Evolutionary conservation across 2,329 filamentous ascomycete species (phyloP).

Genomic region (Chaetoscypha palmicola): DNA sequence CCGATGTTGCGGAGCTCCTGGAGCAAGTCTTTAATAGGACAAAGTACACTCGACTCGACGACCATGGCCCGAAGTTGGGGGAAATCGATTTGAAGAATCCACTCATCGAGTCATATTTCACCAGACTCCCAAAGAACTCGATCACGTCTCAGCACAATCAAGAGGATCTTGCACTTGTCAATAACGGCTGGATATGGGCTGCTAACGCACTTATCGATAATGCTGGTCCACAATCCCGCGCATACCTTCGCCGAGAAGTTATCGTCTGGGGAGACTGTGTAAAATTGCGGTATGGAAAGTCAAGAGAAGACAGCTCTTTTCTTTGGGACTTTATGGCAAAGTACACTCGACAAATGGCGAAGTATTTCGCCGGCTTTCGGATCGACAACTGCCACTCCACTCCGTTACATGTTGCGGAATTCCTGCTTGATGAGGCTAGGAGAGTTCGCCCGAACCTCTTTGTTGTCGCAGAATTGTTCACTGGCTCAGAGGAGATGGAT

Average conservation of each 20-base stretch:
- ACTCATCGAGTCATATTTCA: constrained; percentile 92
- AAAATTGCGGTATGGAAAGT: constrained; percentile 82
- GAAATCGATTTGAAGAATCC: constrained; percentile 70
- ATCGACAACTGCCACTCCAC: constrained; percentile 99
- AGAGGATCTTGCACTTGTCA: constrained; percentile 74
- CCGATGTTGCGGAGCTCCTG: constrained; percentile 72
- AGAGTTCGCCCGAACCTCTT: constrained; percentile 80
- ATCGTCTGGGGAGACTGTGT: constrained; percentile 99
- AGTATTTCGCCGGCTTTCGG: constrained; percentile 89
- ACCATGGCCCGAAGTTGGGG: constrained; percentile 80
- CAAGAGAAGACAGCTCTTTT: constrained; percentile 80
- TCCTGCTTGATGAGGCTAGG: constrained; percentile 90
- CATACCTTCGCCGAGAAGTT: constrained; percentile 93
- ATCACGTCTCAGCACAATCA: constrained; percentile 69
- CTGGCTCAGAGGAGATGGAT: constrained; percentile 90
- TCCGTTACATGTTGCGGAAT: constrained; percentile 86
- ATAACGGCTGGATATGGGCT: constrained; percentile 99
- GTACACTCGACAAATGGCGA: constrained; percentile 87
- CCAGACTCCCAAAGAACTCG: constrained; percentile 72
- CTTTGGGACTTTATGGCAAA: constrained; percentile 94
- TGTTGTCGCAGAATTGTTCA: constrained; percentile 91
- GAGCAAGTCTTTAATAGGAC: constrained; percentile 90
- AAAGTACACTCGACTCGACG: constrained; percentile 91
- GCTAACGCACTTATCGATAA: constrained; percentile 92
- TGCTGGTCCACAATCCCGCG: constrained; percentile 78